Evolutionary conservation across 306 rosid species (phyloP).

Genomic region (Herpetospermum pedunculosum): DNA sequence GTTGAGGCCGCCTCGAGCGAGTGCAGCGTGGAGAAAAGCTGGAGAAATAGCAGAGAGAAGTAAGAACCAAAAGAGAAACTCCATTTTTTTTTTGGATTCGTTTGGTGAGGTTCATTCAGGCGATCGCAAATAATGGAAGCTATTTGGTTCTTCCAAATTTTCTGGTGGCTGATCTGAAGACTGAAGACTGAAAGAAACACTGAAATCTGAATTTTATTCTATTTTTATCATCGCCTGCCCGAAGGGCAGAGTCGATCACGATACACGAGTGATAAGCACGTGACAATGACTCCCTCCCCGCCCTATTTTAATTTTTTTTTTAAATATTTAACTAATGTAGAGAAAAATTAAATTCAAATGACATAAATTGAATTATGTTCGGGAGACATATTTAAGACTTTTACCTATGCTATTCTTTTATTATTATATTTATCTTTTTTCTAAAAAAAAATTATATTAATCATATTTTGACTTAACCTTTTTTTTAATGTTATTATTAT

Average conservation of each 20-base stretch:
- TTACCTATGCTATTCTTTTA: no score
- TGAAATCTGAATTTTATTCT: background rate
- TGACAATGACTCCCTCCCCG: background rate
- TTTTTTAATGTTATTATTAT: no score
- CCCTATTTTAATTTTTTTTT: no score
- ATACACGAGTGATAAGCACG: background rate
- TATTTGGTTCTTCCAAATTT: background rate
- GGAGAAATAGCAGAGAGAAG: constrained; percentile 23
- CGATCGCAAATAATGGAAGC: constrained; percentile 4
- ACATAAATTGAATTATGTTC: no score
- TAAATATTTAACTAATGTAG: no score
- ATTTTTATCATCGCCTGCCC: background rate
- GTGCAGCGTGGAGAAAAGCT: constrained; percentile 17
- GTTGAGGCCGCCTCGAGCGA: constrained; percentile 37
- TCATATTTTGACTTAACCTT: no score
- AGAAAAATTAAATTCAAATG: no score
- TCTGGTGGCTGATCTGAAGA: background rate
- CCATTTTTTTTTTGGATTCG: background rate
- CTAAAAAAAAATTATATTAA: no score
- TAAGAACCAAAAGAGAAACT: constrained; percentile 21
- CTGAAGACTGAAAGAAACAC: no score
- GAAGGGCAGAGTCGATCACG: background rate
- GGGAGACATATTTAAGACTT: no score
- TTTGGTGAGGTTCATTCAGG: background rate
- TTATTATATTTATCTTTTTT: no score